phyloP scores from a whole-genome alignment of 2,329 filamentous ascomycete genomes.

The Simplicillium sp. region DNA sequence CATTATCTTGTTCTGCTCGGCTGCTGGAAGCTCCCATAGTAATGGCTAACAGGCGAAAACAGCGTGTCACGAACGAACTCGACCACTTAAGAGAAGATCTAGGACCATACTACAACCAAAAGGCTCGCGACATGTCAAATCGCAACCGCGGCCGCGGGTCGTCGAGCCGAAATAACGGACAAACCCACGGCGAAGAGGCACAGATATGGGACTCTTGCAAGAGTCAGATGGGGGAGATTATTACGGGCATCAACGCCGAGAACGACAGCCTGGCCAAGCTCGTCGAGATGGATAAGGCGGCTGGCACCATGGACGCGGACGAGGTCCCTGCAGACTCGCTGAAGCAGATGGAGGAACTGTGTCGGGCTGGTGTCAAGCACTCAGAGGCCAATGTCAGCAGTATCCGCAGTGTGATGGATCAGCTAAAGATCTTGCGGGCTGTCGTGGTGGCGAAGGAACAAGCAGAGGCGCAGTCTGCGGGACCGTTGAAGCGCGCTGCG shows the following conservation, averaged over 20 bases:
- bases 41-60: slow-evolving; percentile 8
- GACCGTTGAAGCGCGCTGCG: slow-evolving; percentile 16
- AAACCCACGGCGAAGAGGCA: slow-evolving; percentile 31
- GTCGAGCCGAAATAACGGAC: slow-evolving; percentile 32
- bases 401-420: slow-evolving; percentile 28
- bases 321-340: slow-evolving; percentile 26
- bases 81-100: slow-evolving; percentile 5
- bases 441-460: slow-evolving; percentile 34
- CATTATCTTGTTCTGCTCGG: too few relatives aligned
- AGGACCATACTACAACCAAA: slow-evolving; percentile 5
- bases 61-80: slow-evolving; percentile 5
- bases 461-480: slow-evolving; percentile 20
- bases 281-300: slow-evolving; percentile 29
- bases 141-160: slow-evolving; percentile 34
- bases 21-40: slow-evolving; percentile 5
- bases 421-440: slow-evolving; percentile 31
- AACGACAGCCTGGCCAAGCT: slow-evolving; percentile 30
- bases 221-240: slow-evolving; percentile 26
- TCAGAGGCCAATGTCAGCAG: slow-evolving; percentile 26
- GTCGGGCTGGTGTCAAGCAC: slow-evolving; percentile 30
- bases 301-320: slow-evolving; percentile 26
- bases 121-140: slow-evolving; percentile 33
- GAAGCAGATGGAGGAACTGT: slow-evolving; percentile 32
- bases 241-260: slow-evolving; percentile 29
- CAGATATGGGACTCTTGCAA: slow-evolving; percentile 33